These are phyloP conservation scores for Pythium phragmiticola DNA, from an alignment of 352 stramenopile genomes.

Conservation along the genomic window DNA sequence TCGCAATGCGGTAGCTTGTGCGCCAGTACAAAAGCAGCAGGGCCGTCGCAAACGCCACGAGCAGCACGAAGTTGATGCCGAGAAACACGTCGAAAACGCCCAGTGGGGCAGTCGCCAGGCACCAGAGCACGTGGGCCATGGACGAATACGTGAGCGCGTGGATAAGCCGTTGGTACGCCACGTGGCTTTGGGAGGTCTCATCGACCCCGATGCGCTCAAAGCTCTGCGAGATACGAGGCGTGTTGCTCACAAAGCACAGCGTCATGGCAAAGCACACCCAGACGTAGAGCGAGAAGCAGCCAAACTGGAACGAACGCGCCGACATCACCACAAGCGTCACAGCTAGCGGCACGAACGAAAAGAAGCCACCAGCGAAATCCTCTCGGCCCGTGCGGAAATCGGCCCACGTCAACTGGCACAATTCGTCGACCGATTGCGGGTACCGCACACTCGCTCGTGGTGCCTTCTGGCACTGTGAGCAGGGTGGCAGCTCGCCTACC, in stretches of 20 bases:
- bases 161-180: constrained; percentile 47
- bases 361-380: constrained; percentile 44
- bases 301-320: constrained; percentile 35
- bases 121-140: constrained; percentile 41
- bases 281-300: constrained; percentile 33
- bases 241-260: constrained; percentile 50
- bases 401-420: constrained; percentile 32
- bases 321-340: constrained; percentile 34
- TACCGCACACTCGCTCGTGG: constrained; percentile 21
- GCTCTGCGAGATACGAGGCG: constrained; percentile 35
- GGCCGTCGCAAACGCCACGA: constrained; percentile 23
- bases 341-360: constrained; percentile 41
- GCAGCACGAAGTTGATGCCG: constrained; percentile 32
- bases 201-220: constrained; percentile 35
- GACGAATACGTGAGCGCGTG: constrained; percentile 40
- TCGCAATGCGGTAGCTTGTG: constrained; percentile 36
- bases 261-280: constrained; percentile 38
- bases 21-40: constrained; percentile 43
- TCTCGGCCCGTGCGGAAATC: constrained; percentile 31
- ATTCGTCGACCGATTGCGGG: constrained; percentile 30
- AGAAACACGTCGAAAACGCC: constrained; percentile 27
- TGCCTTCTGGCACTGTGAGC: constrained; percentile 20
- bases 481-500: background rate
- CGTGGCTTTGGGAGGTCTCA: constrained; percentile 31
- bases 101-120: constrained; percentile 23